Conservation (phyloP, 495 filamentous ascomycete genomes). For the Cercophora samala region DNA sequence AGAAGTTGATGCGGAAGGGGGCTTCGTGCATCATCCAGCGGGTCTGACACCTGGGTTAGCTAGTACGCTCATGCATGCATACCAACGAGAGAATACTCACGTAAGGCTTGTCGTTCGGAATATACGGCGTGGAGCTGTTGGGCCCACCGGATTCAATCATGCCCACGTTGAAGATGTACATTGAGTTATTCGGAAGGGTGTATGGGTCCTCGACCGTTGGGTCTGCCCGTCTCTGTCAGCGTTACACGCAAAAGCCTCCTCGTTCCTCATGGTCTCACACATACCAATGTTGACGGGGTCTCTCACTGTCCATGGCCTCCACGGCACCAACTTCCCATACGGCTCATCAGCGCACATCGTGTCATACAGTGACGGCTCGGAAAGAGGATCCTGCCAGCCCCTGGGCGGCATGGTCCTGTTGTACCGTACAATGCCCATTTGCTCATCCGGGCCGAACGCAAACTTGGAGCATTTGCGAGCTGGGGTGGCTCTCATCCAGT, state of each 20-base stretch:
- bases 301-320: constrained; percentile 12
- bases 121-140: neutral
- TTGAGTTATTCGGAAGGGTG: constrained; percentile 6
- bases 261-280: too few species aligned
- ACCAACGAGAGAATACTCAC: neutral
- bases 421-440: constrained; percentile 20
- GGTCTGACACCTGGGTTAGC: too few species aligned
- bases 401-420: constrained; percentile 1
- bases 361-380: constrained; percentile 16
- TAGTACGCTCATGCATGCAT: too few species aligned
- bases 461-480: constrained; percentile 8
- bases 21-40: constrained; percentile 16
- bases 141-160: constrained; percentile 9
- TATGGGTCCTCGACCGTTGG: neutral
- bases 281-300: constrained; percentile 20
- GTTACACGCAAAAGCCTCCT: too few species aligned
- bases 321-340: constrained; percentile 10
- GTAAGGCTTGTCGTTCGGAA: neutral
- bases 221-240: too few species aligned
- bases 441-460: constrained; percentile 15
- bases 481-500: constrained; percentile 16
- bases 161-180: constrained; percentile 20
- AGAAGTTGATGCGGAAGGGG: constrained; percentile 41
- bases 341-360: constrained; percentile 20
- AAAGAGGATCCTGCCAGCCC: constrained; percentile 13